These are phyloP conservation scores for Ascochyta viciae-villosae DNA, from an alignment of 2,329 filamentous ascomycete species.

Conservation along the genomic window DNA sequence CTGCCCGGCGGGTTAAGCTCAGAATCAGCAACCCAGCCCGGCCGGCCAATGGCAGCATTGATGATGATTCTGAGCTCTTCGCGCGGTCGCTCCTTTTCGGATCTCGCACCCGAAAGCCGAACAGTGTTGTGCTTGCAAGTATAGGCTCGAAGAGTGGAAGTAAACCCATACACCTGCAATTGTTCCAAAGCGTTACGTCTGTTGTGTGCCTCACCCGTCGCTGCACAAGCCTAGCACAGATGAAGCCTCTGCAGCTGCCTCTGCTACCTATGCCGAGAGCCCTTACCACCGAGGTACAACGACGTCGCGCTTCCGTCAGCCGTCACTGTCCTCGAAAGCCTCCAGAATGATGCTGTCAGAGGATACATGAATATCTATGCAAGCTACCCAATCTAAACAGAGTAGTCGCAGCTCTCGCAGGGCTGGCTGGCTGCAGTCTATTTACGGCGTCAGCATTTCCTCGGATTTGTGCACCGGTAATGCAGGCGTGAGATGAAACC, in stretches of 20 bases:
- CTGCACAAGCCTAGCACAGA: neutral
- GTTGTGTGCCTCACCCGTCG: neutral
- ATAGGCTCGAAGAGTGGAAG: too few relatives aligned
- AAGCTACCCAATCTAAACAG: neutral
- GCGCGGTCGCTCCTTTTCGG: neutral
- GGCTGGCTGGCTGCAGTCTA: neutral
- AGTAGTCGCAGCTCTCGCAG: neutral
- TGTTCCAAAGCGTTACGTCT: too few relatives aligned
- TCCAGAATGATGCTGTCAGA: neutral
- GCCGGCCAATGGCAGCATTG: slow-evolving; percentile 8
- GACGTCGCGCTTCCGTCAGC: slow-evolving; percentile 4
- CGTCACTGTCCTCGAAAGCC: neutral
- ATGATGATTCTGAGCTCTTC: slow-evolving; percentile 9
- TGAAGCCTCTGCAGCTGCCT: neutral
- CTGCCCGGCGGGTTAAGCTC: neutral
- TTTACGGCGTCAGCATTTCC: slow-evolving; percentile 1
- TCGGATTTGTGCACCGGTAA: slow-evolving; percentile 5
- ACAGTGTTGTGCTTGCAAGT: neutral
- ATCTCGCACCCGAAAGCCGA: slow-evolving; percentile 2
- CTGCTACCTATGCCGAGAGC: neutral
- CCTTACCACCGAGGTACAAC: slow-evolving; percentile 10
- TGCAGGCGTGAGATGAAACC: slow-evolving; percentile 13
- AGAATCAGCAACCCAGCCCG: neutral
- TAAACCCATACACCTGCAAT: neutral
- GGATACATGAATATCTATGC: neutral